phyloP scores from a whole-genome alignment of 2,329 filamentous ascomycete species.

The Exophiala lecanii-corni region DNA sequence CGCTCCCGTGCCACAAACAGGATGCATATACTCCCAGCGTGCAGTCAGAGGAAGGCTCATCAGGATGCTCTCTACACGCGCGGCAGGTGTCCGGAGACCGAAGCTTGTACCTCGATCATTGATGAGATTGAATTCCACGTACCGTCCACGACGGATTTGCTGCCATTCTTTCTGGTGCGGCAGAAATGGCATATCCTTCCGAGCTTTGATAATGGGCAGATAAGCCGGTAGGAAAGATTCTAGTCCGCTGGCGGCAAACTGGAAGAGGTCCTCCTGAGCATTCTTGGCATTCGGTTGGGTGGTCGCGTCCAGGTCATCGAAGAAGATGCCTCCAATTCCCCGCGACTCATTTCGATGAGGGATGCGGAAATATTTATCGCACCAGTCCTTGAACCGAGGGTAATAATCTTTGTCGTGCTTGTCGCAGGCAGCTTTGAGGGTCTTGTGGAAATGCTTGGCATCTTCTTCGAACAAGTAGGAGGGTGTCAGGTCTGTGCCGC shows the following conservation, averaged over 20 bases:
- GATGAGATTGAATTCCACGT: slow-evolving; percentile 97
- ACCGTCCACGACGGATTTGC: slow-evolving; percentile 86
- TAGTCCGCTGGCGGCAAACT: slow-evolving; percentile 80
- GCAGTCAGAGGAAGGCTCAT: slow-evolving; percentile 95
- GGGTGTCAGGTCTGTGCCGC: slow-evolving; percentile 89
- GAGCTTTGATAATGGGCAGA: slow-evolving; percentile 76
- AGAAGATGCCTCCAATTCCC: slow-evolving; percentile 95
- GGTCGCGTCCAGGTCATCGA: slow-evolving; percentile 81
- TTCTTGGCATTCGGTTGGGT: slow-evolving; percentile 55
- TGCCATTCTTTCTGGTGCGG: slow-evolving; percentile 92
- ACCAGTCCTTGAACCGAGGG: slow-evolving; percentile 94
- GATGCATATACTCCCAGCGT: slow-evolving; percentile 92
- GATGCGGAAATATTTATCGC: slow-evolving; percentile 93
- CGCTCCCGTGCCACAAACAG: slow-evolving; percentile 41
- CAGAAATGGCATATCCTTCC: slow-evolving; percentile 89
- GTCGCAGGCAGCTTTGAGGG: slow-evolving; percentile 89
- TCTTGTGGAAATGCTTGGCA: slow-evolving; percentile 91
- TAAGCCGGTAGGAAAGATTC: slow-evolving; percentile 87
- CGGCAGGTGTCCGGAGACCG: slow-evolving; percentile 85
- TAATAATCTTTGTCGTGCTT: slow-evolving; percentile 90
- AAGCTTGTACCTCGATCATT: slow-evolving; percentile 95
- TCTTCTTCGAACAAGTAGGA: slow-evolving; percentile 95
- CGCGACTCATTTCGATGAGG: slow-evolving; percentile 84
- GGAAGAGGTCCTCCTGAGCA: slow-evolving; percentile 83
- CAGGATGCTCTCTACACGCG: slow-evolving; percentile 89